These are phyloP conservation scores for Ceratobasidium papillatum DNA, from an alignment of 1,284 basidiomycete species.

Conservation along the genomic window DNA sequence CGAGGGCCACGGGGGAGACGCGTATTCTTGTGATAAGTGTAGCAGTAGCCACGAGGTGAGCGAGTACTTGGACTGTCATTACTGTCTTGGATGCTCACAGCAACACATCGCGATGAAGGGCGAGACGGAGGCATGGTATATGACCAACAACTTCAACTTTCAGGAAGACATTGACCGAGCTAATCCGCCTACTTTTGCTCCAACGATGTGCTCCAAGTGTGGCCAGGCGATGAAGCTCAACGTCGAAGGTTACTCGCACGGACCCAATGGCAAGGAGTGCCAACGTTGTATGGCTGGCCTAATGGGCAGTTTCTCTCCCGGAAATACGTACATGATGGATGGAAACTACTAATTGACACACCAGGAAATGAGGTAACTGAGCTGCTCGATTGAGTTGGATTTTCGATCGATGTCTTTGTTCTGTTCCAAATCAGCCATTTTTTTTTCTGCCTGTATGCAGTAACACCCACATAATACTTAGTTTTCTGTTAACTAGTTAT, in stretches of 20 bases:
- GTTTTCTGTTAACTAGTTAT: no score
- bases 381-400: no score
- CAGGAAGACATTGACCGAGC: conserved; percentile 6
- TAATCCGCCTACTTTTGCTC: not conserved
- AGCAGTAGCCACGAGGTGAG: not conserved
- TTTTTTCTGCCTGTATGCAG: no score
- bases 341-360: not conserved
- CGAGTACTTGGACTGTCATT: not conserved
- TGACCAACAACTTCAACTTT: conserved; percentile 9
- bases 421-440: no score
- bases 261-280: not conserved
- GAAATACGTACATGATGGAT: not conserved
- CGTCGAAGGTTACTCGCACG: not conserved
- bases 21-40: not conserved
- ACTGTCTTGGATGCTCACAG: not conserved
- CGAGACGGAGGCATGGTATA: not conserved
- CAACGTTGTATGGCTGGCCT: not conserved
- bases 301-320: not conserved
- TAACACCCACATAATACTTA: no score
- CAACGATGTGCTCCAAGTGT: not conserved
- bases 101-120: not conserved
- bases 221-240: not conserved
- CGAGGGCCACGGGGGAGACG: not conserved
- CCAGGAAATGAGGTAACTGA: no score
- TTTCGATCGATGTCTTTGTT: no score